phyloP scores from a whole-genome alignment of 2,329 filamentous ascomycete genomes.

The Diaporthe citriasiana region DNA sequence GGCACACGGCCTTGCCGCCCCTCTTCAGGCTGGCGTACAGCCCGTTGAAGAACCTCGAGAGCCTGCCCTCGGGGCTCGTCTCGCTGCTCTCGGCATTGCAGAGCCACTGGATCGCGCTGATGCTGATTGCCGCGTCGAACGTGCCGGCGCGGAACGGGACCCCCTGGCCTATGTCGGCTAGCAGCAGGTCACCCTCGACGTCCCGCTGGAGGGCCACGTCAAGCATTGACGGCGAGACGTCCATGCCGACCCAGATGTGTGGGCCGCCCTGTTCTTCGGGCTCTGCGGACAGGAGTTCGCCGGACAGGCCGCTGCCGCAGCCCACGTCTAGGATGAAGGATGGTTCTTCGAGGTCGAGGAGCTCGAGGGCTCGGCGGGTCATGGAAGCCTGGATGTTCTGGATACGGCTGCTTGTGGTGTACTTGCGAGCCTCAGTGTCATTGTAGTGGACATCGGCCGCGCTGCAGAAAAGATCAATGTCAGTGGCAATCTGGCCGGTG shows the following conservation, averaged over 20 bases:
- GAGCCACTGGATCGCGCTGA: conserved; percentile 97
- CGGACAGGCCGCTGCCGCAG: conserved; percentile 93
- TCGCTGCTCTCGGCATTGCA: conserved; percentile 95
- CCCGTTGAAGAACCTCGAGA: conserved; percentile 92
- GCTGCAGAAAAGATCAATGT: conserved; percentile 60
- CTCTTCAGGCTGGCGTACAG: conserved; percentile 87
- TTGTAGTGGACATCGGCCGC: conserved; percentile 98
- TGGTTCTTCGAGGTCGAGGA: conserved; percentile 83
- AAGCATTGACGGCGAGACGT: conserved; percentile 96
- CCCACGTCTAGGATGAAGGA: conserved; percentile 97
- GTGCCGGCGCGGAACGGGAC: conserved; percentile 92
- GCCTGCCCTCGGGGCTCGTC: conserved; percentile 81
- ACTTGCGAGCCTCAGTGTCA: conserved; percentile 95
- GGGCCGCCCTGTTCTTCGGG: conserved; percentile 81
- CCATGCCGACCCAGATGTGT: conserved; percentile 98
- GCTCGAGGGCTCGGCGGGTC: conserved; percentile 92
- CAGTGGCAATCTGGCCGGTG: conserved; percentile 39
- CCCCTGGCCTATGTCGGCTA: conserved; percentile 95
- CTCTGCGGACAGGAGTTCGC: conserved; percentile 89
- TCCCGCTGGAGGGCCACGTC: conserved; percentile 92
- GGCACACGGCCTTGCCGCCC: conserved; percentile 91
- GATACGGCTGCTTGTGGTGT: conserved; percentile 96
- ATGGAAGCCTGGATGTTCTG: conserved; percentile 95
- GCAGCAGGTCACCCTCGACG: conserved; percentile 91
- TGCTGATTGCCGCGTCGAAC: conserved; percentile 96